Evolutionary conservation across 129 eudicot genomes (phyloP).

Genomic region (Pulicaria dysenterica): DNA sequence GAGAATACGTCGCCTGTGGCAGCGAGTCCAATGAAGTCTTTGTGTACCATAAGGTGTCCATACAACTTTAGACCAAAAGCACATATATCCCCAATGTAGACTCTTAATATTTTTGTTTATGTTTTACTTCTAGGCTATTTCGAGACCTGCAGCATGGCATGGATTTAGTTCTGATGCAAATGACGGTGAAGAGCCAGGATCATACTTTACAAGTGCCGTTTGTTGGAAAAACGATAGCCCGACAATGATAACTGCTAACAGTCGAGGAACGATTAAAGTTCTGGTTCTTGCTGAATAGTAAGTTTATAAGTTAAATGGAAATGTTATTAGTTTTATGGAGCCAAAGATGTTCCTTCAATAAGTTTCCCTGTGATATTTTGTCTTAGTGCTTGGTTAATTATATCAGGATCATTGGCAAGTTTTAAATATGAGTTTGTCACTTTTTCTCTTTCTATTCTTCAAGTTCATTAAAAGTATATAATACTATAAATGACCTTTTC

Average conservation of each 20-base stretch:
- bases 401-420: constrained; percentile 13
- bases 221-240: constrained; percentile 90
- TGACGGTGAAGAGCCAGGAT: constrained; percentile 60
- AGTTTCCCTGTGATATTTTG: constrained; percentile 6
- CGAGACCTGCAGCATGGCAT: constrained; percentile 74
- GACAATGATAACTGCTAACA: constrained; percentile 80
- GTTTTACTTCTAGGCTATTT: constrained; percentile 54
- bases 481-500: too few relatives aligned
- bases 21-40: constrained; percentile 88
- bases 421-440: constrained; percentile 16
- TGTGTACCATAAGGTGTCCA: constrained; percentile 80
- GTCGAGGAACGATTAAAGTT: constrained; percentile 84
- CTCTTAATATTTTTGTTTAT: not conserved
- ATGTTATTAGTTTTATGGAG: constrained; percentile 11
- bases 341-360: constrained; percentile 9
- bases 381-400: constrained; percentile 17
- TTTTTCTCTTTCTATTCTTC: too few relatives aligned
- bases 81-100: too few relatives aligned
- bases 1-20: constrained; percentile 82
- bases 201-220: constrained; percentile 82
- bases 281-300: constrained; percentile 68
- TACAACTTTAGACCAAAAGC: not conserved
- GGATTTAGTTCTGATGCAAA: constrained; percentile 54
- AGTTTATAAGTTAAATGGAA: constrained; percentile 20
- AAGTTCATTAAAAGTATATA: too few relatives aligned